phyloP scores from a whole-genome alignment of 2,329 filamentous ascomycete species.

The Botryotinia narcissicola region DNA sequence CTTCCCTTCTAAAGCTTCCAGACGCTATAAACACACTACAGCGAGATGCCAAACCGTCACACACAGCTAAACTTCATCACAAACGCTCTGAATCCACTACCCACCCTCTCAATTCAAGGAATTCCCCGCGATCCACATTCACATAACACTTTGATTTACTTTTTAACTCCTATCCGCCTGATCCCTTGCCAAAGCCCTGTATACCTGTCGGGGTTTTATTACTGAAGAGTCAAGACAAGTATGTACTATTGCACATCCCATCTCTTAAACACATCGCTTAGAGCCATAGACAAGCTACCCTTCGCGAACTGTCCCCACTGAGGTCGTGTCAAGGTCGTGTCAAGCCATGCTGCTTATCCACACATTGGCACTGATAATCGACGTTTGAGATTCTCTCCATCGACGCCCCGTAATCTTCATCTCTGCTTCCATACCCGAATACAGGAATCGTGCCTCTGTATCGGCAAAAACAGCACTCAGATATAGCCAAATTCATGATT shows the following conservation, averaged over 20 bases:
- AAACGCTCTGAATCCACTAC: not conserved
- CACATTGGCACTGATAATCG: not conserved
- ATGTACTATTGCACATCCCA: not conserved
- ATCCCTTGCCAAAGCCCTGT: slow-evolving; percentile 6
- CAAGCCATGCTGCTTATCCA: not conserved
- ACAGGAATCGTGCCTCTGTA: not conserved
- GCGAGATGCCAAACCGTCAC: not conserved
- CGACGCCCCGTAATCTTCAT: slow-evolving; percentile 7
- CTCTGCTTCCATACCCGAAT: not conserved
- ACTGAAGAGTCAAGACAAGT: not conserved
- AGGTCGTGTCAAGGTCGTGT: not conserved
- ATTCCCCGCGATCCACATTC: slow-evolving; percentile 1
- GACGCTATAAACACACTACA: slow-evolving; percentile 1
- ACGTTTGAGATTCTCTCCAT: slow-evolving; percentile 5
- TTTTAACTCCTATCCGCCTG: not conserved
- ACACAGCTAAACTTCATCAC: slow-evolving; percentile 1
- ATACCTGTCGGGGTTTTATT: not conserved
- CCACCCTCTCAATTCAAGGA: slow-evolving; percentile 6
- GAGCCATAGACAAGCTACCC: not conserved
- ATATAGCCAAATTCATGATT: not conserved
- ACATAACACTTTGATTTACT: not conserved
- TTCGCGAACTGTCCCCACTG: not conserved
- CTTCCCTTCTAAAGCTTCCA: not conserved
- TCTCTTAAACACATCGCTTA: not conserved
- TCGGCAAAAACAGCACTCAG: not conserved